Base-by-base conservation (phyloP, 208 protist genomes). In the Acanthamoeba healyi region DNA sequence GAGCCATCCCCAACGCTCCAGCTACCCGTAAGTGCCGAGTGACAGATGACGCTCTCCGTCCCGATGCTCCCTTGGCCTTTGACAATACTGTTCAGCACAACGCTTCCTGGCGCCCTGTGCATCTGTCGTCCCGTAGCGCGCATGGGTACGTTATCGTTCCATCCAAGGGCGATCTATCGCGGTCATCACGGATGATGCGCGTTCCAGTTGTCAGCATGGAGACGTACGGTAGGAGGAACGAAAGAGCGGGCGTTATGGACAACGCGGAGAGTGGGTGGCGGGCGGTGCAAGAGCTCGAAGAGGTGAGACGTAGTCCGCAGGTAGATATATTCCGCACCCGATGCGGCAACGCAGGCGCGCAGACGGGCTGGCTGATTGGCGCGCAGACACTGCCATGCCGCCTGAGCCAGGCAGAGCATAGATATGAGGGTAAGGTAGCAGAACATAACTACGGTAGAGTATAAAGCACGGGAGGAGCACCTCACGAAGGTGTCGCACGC, bases 301-400 rank as follows among this genome's bases (percentile, higher is more conserved):
- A 77, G 67, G 67, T 77, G 24, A 1, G 67, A 5, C 3, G 67
- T 77, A 6, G 67, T 77, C 38, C 67, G 29, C 29, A 77, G 67
- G 67, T 77, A 77, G 34, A 77, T 1, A 17, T 44, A 77, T 36
- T 46, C 2, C 17, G 67, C 36, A 2, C 67, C 67, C 5, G 67
- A 36, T 26, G 67, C 67, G 9, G 67, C 67, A 2, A 77, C 34
- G 34, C 67, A 77, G 17, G 36, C 67, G 2, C 38, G 19, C 36
- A 77, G 14, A 29, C 67, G 67, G 14, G 67, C 7, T 0, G 67
- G 0, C 29, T 15, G 29, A 26, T 44, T 77, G 38, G 67, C 67
- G 32, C 67, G 67, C 29, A 77, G 67, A 17, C 44, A 22, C 67
- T 77, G 67, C 67, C 67, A 77, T 10, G 67, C 67, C 29, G 67